Evolutionary conservation across 768 basidiomycete species (phyloP).

Genomic region (Leucocoprinus sp.): DNA sequence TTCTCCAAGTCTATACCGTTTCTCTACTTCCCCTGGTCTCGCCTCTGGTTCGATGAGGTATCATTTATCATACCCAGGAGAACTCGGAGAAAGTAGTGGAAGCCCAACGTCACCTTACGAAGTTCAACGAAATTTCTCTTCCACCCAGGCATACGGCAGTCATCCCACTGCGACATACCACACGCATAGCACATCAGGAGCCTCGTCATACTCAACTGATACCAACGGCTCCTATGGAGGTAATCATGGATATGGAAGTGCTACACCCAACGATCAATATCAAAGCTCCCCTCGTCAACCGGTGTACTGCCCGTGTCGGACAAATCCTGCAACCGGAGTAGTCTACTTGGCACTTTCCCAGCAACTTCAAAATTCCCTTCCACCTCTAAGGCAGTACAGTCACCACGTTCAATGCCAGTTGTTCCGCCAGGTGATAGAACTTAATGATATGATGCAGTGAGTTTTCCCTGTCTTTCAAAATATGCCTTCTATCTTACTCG

Average conservation of each 20-base stretch:
- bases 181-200: constrained; percentile 15
- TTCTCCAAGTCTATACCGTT: constrained; percentile 54
- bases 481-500: constrained; percentile 6
- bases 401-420: constrained; percentile 52
- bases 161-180: constrained; percentile 15
- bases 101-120: constrained; percentile 13
- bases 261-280: constrained; percentile 27
- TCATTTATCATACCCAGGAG: constrained; percentile 34
- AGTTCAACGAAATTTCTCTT: constrained; percentile 18
- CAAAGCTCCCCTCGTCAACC: constrained; percentile 25
- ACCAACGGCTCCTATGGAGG: constrained; percentile 28
- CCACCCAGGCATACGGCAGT: constrained; percentile 21
- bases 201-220: constrained; percentile 30
- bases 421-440: constrained; percentile 51
- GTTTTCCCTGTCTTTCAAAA: constrained; percentile 23
- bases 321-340: constrained; percentile 49
- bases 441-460: constrained; percentile 60
- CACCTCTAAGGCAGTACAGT: constrained; percentile 51
- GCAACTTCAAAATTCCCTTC: constrained; percentile 51
- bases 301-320: constrained; percentile 53
- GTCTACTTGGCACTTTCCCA: constrained; percentile 55
- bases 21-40: constrained; percentile 54
- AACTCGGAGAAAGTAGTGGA: constrained; percentile 24
- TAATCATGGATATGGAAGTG: constrained; percentile 8
- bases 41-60: constrained; percentile 34